These are phyloP conservation scores for Ulota crispa DNA, from an alignment of 225 moss, liverwort and hornwort genomes.

Conservation along the genomic window DNA sequence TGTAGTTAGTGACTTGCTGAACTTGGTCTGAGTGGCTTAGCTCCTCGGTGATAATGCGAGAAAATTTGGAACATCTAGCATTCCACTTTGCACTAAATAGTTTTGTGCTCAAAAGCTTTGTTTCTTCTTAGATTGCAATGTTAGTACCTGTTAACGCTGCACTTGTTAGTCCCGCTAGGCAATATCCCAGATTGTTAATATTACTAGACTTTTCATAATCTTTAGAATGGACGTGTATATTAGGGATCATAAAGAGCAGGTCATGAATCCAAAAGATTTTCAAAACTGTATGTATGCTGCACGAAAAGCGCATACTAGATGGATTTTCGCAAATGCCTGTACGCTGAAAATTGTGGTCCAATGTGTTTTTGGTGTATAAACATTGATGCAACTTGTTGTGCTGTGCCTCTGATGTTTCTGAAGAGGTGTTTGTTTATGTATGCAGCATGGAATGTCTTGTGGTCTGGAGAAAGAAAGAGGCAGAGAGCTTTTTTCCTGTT, in stretches of 20 bases:
- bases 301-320: background rate
- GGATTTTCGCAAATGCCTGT: background rate
- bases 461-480: slow-evolving; percentile 97
- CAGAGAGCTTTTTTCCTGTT: slow-evolving; percentile 95
- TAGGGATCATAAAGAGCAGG: background rate
- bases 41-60: background rate
- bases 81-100: background rate
- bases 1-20: background rate
- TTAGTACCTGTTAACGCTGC: background rate
- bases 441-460: slow-evolving; percentile 96
- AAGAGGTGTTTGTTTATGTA: background rate
- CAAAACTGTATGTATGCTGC: background rate
- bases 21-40: background rate
- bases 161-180: background rate
- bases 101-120: background rate
- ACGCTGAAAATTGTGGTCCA: background rate
- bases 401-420: background rate
- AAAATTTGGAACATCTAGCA: background rate
- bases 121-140: background rate
- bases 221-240: background rate
- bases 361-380: background rate
- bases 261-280: background rate
- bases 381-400: background rate
- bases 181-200: background rate
- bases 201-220: background rate